A percentile compares a stretch with the other conserved stretches of the same genome.
phyloP scores from a whole-genome alignment of 169 alveolate species.

The Eimeria brunetti region DNA sequence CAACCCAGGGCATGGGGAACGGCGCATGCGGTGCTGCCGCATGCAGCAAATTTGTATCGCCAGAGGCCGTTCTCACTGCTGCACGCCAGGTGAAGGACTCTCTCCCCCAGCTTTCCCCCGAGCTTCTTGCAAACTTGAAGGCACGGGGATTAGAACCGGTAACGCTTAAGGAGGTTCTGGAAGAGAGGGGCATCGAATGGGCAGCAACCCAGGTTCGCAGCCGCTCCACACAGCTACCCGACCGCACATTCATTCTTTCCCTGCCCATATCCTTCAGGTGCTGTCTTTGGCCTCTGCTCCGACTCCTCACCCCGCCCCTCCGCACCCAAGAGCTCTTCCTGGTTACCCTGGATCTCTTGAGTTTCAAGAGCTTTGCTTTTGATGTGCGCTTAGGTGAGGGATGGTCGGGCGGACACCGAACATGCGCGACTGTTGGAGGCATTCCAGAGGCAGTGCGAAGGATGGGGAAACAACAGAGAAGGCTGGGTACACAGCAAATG shows the following conservation, averaged over 20 bases:
- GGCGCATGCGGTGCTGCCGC: conserved; percentile 11
- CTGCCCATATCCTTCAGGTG: neutral
- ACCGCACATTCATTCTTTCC: neutral
- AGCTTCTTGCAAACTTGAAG: conserved; percentile 21
- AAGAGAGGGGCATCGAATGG: conserved; percentile 84
- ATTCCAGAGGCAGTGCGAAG: conserved; percentile 85
- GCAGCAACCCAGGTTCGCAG: conserved; percentile 82
- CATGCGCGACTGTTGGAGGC: conserved; percentile 78
- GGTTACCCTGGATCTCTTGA: neutral
- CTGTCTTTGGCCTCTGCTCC: neutral
- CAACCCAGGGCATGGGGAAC: neutral
- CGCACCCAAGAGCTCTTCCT: neutral
- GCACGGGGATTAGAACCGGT: conserved; percentile 76
- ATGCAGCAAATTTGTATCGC: conserved; percentile 29
- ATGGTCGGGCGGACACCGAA: conserved; percentile 82
- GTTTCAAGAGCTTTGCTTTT: neutral
- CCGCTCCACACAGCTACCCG: neutral
- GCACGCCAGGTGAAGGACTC: conserved; percentile 45
- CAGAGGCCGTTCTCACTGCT: conserved; percentile 40
- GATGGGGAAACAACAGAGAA: conserved; percentile 85
- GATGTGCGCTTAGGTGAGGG: conserved; percentile 79
- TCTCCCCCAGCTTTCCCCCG: conserved; percentile 64
- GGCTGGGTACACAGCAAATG: conserved; percentile 86
- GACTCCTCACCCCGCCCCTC: neutral
- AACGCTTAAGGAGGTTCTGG: conserved; percentile 85